Base-by-base conservation (phyloP, 106 monocot genomes). In the Dioscorea alata region DNA sequence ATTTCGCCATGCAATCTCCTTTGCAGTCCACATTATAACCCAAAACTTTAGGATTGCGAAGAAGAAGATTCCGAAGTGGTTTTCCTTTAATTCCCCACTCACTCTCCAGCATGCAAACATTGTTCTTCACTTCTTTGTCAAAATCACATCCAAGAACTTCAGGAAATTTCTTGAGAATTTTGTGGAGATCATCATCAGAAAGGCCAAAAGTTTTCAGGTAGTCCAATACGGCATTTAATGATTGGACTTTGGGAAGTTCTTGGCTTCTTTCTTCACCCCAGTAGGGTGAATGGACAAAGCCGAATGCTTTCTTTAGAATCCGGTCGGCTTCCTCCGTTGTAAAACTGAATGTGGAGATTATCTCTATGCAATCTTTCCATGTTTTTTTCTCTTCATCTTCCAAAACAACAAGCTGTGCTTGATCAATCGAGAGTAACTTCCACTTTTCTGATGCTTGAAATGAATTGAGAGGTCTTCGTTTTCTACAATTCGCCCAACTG, bases 21-120 rank as follows among this genome's bases (percentile, higher is more conserved):
- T 86, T 88, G 61, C 96, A 92, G 57, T 92, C 96, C 60, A 89
- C 92, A 79, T 89, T 97, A 59, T 84, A 97, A 2, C 96, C 96
- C 18, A 92, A 60, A 53, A 97, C 96, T 59, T 92, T 92, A 1
- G 96, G 96, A 20, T 97, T 97, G 13, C 92, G 71, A 22, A 97
- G 74, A 58, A 97, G 92, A 61, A 97, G 86, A 67, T 79, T 96
- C 52, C 79, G 60, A 28, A 97, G 84, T 12, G 78, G 21, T 68
- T 89, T 97, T 58, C 86, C 96, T 64, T 79, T 82, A 61, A 97
- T 92, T 63, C 89, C 89, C 96, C 96, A 97, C 15, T 87, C 86
- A 13, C 59, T 97, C 67, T 85, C 89, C 24, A 97, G 66, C 13
- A 70, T 51, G 65, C 63, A 66, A 4, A 97, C 76, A 66, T 92